Base-by-base conservation (phyloP, 202 grass and related monocot species). In the Saccharum hybrid region DNA sequence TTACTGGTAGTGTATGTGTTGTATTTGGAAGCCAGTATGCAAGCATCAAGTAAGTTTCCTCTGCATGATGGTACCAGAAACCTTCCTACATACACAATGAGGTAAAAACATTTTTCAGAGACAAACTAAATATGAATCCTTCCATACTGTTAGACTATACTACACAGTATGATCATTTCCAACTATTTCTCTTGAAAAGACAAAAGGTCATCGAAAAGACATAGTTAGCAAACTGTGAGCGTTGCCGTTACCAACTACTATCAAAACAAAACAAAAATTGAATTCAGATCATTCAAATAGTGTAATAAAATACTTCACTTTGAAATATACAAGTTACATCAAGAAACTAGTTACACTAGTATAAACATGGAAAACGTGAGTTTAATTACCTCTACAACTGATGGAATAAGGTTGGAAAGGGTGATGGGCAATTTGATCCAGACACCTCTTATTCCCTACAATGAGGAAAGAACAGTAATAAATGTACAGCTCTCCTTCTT, bases 41-140 rank as follows among this genome's bases (percentile, higher is more conserved):
- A 75, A 98, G 91, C 96, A 98, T 98, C 60, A 98, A 88, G 71
- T 98, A 98, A 74, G 88, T 87, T 85, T 77, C 85, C 81, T 98
- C 93, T 85, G 96, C 96, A 84, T 98, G 96, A 85, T 98, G 96
- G 66, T 90, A 98, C 91, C 91, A 98, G 90, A 98, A 98, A 90
- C 96, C 96, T 82, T 98, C 90, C 96, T 95, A 71, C 41, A 93
- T 57, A 57, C 26, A 92, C 73, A 40, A 86, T 40, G 76, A 78
- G 73, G 64, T 75, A 63, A 64, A 64, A 41, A 22, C 2, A 68
- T 86, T 81, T 71, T 16, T 59, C 54, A 86, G 68, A 57, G 31
- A 74, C 63, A 13, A 75, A 57, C 8, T 34, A 15, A 64, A 77
- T 39, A 72, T 16, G 62, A 34, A 73, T 52, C 46, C 45, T 52